These are phyloP conservation scores for Eleusine coracana DNA, from an alignment of 176 grass and related monocot genomes.

Conservation along the genomic window DNA sequence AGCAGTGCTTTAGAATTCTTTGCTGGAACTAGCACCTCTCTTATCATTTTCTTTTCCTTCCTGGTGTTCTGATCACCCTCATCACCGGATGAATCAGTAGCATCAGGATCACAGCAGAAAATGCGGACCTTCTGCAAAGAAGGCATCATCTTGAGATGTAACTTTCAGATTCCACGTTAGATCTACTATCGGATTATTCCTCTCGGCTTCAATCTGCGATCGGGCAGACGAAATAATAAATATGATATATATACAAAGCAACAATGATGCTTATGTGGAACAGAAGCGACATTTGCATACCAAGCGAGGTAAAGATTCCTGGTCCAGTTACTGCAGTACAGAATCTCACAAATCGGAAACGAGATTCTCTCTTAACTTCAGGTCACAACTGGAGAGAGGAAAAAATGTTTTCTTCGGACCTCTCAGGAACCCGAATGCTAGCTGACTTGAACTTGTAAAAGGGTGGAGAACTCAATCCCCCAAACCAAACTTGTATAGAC, in stretches of 20 bases:
- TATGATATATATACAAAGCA: not conserved
- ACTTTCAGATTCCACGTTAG: not conserved
- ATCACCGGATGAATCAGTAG: conserved; percentile 53
- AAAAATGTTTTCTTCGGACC: not conserved
- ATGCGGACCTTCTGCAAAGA: conserved; percentile 39
- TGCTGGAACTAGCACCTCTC: conserved; percentile 28
- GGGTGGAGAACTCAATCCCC: conserved; percentile 18
- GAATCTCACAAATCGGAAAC: conserved; percentile 19
- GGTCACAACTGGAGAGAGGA: conserved; percentile 18
- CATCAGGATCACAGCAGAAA: conserved; percentile 56
- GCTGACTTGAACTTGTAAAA: conserved; percentile 11
- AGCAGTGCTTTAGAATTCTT: not conserved
- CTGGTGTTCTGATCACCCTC: conserved; percentile 29
- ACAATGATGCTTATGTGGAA: not conserved
- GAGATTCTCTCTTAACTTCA: conserved; percentile 23
- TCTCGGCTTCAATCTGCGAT: conserved; percentile 9
- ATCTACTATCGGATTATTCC: conserved; percentile 1
- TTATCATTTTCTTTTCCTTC: conserved; percentile 45
- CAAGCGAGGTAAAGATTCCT: not conserved
- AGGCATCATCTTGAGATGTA: conserved; percentile 20
- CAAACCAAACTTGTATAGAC: conserved; percentile 40
- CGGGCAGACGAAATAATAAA: not conserved
- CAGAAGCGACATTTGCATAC: conserved; percentile 29
- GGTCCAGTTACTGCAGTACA: not conserved
- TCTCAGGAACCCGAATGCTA: not conserved